A percentile compares a stretch with the other conserved stretches of the same genome.
phyloP scores from a whole-genome alignment of 257 asterid genomes.

The Linaria vulgaris region DNA sequence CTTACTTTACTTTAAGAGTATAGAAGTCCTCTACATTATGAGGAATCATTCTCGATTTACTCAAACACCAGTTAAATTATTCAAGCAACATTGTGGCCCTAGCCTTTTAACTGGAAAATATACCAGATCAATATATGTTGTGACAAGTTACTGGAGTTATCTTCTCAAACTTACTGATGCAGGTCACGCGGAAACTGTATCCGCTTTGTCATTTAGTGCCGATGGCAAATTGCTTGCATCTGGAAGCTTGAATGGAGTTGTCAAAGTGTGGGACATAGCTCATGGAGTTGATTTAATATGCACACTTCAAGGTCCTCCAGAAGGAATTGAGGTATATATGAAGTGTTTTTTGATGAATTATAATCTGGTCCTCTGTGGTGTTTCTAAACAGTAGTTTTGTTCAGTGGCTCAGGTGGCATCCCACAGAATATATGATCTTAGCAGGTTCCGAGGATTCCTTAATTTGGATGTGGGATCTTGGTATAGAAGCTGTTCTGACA shows the following conservation, averaged over 20 bases:
- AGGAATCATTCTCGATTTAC: not conserved
- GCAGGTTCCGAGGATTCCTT: slow-evolving; percentile 94
- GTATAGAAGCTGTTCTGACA: slow-evolving; percentile 51
- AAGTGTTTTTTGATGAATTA: slow-evolving; percentile 24
- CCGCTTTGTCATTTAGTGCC: slow-evolving; percentile 71
- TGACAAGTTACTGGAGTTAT: slow-evolving; percentile 14
- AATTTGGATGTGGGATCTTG: slow-evolving; percentile 94
- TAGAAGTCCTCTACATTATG: not conserved
- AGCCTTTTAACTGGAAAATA: not conserved
- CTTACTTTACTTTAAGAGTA: not conserved
- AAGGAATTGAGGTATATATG: slow-evolving; percentile 72
- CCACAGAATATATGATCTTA: slow-evolving; percentile 75
- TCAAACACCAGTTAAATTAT: not conserved
- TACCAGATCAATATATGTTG: slow-evolving; percentile 7
- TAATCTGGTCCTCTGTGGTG: slow-evolving; percentile 20
- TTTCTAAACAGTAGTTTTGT: slow-evolving; percentile 34
- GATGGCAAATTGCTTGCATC: slow-evolving; percentile 90
- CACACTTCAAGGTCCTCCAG: slow-evolving; percentile 85
- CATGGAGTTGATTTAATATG: slow-evolving; percentile 48
- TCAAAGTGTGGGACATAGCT: slow-evolving; percentile 73
- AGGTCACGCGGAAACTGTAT: slow-evolving; percentile 84
- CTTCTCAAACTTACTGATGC: slow-evolving; percentile 32
- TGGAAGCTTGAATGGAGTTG: slow-evolving; percentile 82
- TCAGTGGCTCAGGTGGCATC: slow-evolving; percentile 98
- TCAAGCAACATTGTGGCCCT: slow-evolving; percentile 5